Evolutionary conservation across 805 yeast genomes (phyloP).

Genomic region (Pichia deserticola): DNA sequence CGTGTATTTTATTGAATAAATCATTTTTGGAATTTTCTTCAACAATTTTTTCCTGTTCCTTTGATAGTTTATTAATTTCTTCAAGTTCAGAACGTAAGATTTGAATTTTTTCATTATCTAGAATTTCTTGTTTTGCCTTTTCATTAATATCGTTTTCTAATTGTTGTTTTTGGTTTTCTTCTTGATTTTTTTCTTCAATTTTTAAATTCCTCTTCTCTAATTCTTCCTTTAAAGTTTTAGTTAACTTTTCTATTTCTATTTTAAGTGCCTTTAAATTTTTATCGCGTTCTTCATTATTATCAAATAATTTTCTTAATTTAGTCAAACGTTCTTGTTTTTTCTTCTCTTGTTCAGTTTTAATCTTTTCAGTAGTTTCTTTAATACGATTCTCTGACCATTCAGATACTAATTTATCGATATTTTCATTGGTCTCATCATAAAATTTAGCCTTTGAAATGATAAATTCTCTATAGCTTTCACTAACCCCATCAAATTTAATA

Average conservation of each 20-base stretch:
- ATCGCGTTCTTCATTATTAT: constrained; percentile 1
- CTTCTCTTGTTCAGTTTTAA: background rate
- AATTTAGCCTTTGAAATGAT: background rate
- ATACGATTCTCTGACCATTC: constrained; percentile 1
- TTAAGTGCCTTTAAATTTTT: background rate
- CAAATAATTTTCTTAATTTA: background rate
- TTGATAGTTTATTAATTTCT: background rate
- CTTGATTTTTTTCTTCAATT: too few species aligned
- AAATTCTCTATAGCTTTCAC: background rate
- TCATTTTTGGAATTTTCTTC: background rate
- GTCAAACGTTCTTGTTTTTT: background rate
- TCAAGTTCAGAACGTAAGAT: background rate
- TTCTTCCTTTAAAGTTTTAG: background rate
- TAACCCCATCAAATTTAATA: background rate
- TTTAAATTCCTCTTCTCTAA: background rate
- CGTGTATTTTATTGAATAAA: too few species aligned
- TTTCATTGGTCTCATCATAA: background rate
- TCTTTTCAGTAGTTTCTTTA: background rate
- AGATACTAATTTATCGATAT: constrained; percentile 1
- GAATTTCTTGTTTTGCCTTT: background rate
- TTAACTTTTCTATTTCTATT: background rate
- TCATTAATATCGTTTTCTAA: background rate
- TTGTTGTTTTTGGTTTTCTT: background rate
- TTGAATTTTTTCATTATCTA: background rate
- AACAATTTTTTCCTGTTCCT: constrained; percentile 1